Conservation (phyloP, 345 rosid genomes). For the Gossypium bickii region DNA sequence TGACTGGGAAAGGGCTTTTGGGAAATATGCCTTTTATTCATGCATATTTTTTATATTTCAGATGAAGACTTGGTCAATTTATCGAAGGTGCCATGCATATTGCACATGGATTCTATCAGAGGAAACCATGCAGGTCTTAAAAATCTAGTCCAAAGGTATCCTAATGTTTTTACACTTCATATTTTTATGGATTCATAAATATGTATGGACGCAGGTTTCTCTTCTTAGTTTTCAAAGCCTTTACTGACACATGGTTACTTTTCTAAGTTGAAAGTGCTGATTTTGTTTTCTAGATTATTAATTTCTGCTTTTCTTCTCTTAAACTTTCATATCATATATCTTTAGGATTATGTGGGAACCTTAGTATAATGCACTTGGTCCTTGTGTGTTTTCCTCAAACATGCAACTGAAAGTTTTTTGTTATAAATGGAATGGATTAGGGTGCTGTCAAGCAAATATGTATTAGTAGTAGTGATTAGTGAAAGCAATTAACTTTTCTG, state of each 20-base stretch:
- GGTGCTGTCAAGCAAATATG: not conserved
- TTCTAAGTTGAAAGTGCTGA: not conserved
- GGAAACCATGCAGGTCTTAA: conserved; percentile 96
- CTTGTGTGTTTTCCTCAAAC: conserved; percentile 6
- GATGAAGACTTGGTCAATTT: conserved; percentile 50
- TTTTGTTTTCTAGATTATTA: not conserved
- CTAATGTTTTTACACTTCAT: conserved; percentile 15
- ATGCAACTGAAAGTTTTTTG: not conserved
- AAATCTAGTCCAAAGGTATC: conserved; percentile 89
- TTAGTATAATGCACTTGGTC: not conserved
- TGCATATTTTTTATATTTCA: conserved; percentile 28
- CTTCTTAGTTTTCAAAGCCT: not conserved
- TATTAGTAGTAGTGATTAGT: not conserved
- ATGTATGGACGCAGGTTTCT: not conserved
- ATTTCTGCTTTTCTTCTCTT: not conserved
- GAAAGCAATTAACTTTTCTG: not conserved
- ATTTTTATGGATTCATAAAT: not conserved
- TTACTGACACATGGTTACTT: not conserved
- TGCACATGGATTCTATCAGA: conserved; percentile 98
- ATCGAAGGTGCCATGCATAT: conserved; percentile 68
- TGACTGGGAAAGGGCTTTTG: conserved; percentile 4
- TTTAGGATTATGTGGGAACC: conserved; percentile 1
- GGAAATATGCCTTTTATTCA: conserved; percentile 6
- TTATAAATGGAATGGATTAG: not conserved
- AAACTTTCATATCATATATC: not conserved